Percentiles rank a stretch among this genome's conserved stretches.
These are phyloP conservation scores for Xerocomus amazonicus DNA, from an alignment of 1,284 basidiomycete genomes.

Conservation along the genomic window DNA sequence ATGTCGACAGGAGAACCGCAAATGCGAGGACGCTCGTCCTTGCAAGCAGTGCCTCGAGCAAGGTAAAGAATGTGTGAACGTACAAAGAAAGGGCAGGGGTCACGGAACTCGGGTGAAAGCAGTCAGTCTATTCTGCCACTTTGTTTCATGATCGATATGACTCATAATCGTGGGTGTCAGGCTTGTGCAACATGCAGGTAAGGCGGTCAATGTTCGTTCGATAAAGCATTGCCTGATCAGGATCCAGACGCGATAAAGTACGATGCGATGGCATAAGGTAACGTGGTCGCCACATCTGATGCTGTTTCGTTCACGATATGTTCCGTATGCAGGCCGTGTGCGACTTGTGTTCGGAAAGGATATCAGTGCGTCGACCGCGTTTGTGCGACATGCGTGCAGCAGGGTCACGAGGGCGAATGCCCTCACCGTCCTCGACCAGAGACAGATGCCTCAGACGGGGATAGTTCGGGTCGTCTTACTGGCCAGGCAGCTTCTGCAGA, in stretches of 20 bases:
- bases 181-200: constrained; percentile 58
- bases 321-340: constrained; percentile 41
- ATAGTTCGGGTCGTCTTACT: constrained; percentile 15
- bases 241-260: constrained; percentile 52
- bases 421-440: constrained; percentile 36
- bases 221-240: constrained; percentile 11
- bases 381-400: constrained; percentile 41
- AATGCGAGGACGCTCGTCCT: constrained; percentile 55
- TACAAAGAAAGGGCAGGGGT: constrained; percentile 50
- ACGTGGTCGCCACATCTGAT: constrained; percentile 6
- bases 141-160: constrained; percentile 1
- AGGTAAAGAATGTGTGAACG: constrained; percentile 43
- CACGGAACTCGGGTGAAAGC: constrained; percentile 56
- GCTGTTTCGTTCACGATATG: constrained; percentile 2
- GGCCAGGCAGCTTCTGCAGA: constrained; percentile 11
- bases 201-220: constrained; percentile 9
- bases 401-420: constrained; percentile 42
- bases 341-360: constrained; percentile 44
- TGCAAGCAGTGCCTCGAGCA: constrained; percentile 48
- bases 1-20: constrained; percentile 50
- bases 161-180: constrained; percentile 29
- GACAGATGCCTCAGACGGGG: constrained; percentile 33
- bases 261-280: constrained; percentile 54
- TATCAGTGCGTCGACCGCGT: constrained; percentile 47
- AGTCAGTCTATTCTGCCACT: constrained; percentile 35